Evolutionary conservation across 1,139 yeast species (phyloP), one percentile per base, ranked within the genome.

Genomic region (Sugiyamaella xylanicola): DNA sequence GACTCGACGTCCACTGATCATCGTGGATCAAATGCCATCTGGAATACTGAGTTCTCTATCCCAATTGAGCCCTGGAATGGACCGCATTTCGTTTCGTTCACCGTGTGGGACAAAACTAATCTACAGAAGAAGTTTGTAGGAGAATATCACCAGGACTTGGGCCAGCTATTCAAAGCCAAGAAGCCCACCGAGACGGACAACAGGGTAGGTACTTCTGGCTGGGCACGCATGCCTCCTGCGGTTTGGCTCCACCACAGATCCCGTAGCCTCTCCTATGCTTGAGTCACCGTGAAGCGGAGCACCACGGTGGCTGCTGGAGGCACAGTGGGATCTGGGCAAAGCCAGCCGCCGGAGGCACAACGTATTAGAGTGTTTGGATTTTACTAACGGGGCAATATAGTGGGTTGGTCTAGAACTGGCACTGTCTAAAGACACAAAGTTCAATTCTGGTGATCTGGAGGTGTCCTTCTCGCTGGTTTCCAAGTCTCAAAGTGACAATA

Each of bases 391-490:
- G 16, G 7, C 16, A 17, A 35, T 17, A 29, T 4, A 44, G 50
- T 46, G 50, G 50, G 27, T 46, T 2, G 22, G 36, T 21, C 21
- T 46, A 4, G 22, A 46, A 17, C 20, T 46, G 9, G 9, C 16
- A 8, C 7, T 20, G 20, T 32, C 50, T 2, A 21, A 46, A n/a
- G 25, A 22, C 21, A 46, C 16, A 11, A 46, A 21, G 35, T 35
- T 46, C 83, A 22, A 21, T 9, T 80, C 85, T 0, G 91, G 91
- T 0, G 78, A 84, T 0, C 60, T 86, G 3, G 72, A 76, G 42
- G 63, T 83, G n/a, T 76, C 79, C 27, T 80, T 85, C 60, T 79
- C 79, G 1, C 43, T 64, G 29, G 61, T 56, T 7, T 55, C 61
- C 13, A 46, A 48, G 19, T 48, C 49, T 51, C 35, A 51, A 19